Evolutionary conservation across 148 eudicot species (phyloP), one percentile per base, ranked within the genome.

Genomic region (Persicaria maculosa): DNA sequence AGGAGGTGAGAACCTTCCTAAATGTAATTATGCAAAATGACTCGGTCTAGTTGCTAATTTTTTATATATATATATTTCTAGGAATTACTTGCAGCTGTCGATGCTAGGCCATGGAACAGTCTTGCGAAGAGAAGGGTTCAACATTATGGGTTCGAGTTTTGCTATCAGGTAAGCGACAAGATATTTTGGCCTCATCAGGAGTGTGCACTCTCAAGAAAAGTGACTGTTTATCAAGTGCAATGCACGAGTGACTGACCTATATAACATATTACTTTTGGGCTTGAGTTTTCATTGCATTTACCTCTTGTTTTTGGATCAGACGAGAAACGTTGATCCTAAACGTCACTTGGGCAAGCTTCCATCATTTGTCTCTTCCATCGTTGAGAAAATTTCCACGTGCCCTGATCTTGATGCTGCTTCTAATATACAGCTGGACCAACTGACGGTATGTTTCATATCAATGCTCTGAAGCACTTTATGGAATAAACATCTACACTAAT

Each of bases 81-180:
- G 99, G 93, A 85, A 82, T 82, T 95, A 79, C 90, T 95, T 86
- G 97, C 88, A 72, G 96, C 92, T 62, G 94, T 95, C 80, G 99
- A 92, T 90, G 74, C 77, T 59, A 86, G 85, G 75, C 93, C 92
- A 68, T 95, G 99, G 99, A 87, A 80, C 68, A 79, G 77, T 72
- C 92, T 95, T 74, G 92, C 99, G 16, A 95, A 95, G 81, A 85
- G 99, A 84, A 86, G 99, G 77, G 99, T 95, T 83, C 99, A 95
- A 75, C 99, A 95, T 77, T 85, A 92, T 68, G 99, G 97, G 46
- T 95, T 88, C 75, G 99, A 92, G 74, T 95, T 95, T 80, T 74
- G 91, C 80, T 95, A 95, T 82, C 85, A 88, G 77, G 97, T 90
- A 81, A 81, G 86, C 79, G 72, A 78, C 62, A 40, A 40, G 19